These are phyloP conservation scores for Cordyceps cicadae DNA, from an alignment of 2,329 filamentous ascomycete genomes.

Conservation along the genomic window DNA sequence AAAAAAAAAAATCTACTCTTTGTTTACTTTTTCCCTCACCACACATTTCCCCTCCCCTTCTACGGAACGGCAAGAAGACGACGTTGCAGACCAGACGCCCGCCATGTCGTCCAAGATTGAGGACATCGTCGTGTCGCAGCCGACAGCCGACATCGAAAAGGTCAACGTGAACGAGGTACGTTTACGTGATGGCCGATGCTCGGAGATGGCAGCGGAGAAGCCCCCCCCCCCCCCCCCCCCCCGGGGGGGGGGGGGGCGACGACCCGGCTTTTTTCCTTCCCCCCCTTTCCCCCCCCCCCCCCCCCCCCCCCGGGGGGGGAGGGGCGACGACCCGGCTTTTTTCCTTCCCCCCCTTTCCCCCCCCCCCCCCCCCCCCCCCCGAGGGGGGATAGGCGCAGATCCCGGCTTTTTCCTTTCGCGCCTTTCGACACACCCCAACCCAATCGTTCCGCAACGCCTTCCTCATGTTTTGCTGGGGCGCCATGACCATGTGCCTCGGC, in stretches of 20 bases:
- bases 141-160: constrained; percentile 2
- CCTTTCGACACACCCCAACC: no score
- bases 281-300: no score
- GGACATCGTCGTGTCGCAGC: neutral
- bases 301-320: no score
- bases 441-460: no score
- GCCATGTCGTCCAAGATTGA: constrained; percentile 9
- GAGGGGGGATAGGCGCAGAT: no score
- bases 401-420: no score
- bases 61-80: neutral
- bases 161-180: neutral
- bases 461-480: constrained; percentile 59
- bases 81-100: neutral
- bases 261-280: no score
- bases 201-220: neutral
- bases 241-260: no score
- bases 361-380: no score
- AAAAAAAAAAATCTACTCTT: neutral
- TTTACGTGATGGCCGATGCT: neutral
- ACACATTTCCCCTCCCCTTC: neutral
- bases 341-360: no score
- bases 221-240: no score
- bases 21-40: neutral
- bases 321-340: no score
- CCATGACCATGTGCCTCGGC: constrained; percentile 59